A percentile compares a stretch with the other conserved stretches of the same genome.
Conservation (phyloP, 768 basidiomycete genomes). For the Gautieria morchelliformis region DNA sequence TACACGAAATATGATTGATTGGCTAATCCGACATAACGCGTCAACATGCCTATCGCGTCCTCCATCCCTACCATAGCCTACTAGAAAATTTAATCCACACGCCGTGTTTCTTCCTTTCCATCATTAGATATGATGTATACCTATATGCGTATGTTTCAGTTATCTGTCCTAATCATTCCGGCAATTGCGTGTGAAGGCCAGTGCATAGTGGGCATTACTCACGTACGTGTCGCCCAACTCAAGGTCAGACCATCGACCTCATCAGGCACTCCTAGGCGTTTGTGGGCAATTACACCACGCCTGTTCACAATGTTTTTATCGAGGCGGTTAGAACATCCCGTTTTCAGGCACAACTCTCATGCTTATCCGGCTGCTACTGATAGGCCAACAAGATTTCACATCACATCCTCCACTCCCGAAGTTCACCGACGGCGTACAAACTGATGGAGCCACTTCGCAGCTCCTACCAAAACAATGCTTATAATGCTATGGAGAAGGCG, state of each 20-base stretch:
- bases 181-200: constrained; percentile 54
- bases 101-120: background rate
- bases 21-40: no score
- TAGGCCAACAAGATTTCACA: constrained; percentile 29
- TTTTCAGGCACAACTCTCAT: background rate
- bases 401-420: constrained; percentile 21
- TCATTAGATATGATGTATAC: background rate
- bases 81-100: background rate
- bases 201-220: constrained; percentile 52
- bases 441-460: constrained; percentile 38
- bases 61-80: no score
- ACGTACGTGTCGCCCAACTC: background rate
- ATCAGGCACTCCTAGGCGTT: constrained; percentile 25
- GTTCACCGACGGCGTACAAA: constrained; percentile 14
- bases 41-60: no score
- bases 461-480: constrained; percentile 37
- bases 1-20: no score
- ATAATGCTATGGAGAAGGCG: constrained; percentile 36
- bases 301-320: constrained; percentile 30
- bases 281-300: constrained; percentile 36
- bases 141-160: background rate
- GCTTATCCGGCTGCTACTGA: background rate
- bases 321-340: constrained; percentile 30
- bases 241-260: background rate
- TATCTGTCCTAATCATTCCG: background rate